Conservation (phyloP, 2,329 filamentous ascomycete species). For the Calonectria hawksworthii region DNA sequence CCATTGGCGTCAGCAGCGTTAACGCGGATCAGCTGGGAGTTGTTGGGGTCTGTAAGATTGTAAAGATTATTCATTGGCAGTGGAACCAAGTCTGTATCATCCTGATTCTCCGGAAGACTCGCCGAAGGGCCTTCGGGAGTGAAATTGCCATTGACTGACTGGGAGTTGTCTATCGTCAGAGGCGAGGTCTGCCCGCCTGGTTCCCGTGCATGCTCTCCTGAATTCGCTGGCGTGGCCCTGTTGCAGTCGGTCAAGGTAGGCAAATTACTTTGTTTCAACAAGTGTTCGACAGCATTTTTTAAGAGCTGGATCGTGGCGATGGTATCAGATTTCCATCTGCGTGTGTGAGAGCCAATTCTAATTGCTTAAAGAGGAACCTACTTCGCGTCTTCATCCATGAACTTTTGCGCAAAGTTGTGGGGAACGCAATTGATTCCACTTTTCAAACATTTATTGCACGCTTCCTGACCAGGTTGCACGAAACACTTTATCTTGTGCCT, state of each 20-base stretch:
- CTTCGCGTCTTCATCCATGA: not conserved
- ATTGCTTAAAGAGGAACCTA: not conserved
- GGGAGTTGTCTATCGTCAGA: not conserved
- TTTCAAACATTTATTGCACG: not conserved
- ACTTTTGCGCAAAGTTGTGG: conserved; percentile 1
- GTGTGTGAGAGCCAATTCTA: not conserved
- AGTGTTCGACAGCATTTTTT: not conserved
- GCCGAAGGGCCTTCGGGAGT: not conserved
- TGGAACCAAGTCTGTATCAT: not conserved
- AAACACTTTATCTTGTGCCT: conserved; percentile 1
- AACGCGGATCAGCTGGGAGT: not conserved
- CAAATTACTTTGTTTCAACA: not conserved
- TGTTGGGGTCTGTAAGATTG: not conserved
- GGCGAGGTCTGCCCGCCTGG: not conserved
- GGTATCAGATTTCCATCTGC: not conserved
- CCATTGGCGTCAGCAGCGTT: not conserved
- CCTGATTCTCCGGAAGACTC: not conserved
- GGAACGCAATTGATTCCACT: not conserved
- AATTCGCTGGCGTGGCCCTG: no score
- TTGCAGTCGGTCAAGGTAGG: not conserved
- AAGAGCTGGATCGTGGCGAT: not conserved
- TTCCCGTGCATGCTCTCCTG: not conserved
- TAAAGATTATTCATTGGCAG: conserved; percentile 1
- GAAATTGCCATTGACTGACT: not conserved
- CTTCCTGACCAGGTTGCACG: not conserved